Conservation (phyloP, 2,329 filamentous ascomycete species). For the Rhytidhysteron rufulum region DNA sequence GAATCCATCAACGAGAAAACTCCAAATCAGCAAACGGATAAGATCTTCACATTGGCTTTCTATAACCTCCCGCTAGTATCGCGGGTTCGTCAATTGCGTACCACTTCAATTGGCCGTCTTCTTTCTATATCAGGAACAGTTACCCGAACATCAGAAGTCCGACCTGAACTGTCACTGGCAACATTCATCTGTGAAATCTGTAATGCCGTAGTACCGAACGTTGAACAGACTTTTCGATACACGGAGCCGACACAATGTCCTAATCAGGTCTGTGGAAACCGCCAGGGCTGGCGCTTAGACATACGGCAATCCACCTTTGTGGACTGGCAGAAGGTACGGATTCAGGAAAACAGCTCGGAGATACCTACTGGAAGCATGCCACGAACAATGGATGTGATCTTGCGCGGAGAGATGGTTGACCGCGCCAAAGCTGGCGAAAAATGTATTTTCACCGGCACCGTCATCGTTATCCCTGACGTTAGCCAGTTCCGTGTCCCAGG, state of each 20-base stretch:
- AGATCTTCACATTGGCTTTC: constrained; percentile 88
- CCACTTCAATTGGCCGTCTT: constrained; percentile 85
- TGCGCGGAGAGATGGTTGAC: constrained; percentile 96
- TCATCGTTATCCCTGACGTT: constrained; percentile 96
- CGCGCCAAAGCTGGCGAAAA: constrained; percentile 96
- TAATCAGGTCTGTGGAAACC: constrained; percentile 81
- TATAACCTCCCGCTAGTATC: constrained; percentile 90
- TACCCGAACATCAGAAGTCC: constrained; percentile 92
- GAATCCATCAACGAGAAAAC: constrained; percentile 65
- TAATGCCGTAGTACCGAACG: constrained; percentile 77
- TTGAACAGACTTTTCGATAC: constrained; percentile 97
- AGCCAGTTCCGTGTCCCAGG: constrained; percentile 91
- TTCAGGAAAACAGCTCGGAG: constrained; percentile 97
- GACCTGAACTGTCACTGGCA: constrained; percentile 85
- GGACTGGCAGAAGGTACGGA: constrained; percentile 97
- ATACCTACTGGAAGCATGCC: constrained; percentile 99
- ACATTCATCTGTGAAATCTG: constrained; percentile 92
- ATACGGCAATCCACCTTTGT: constrained; percentile 96
- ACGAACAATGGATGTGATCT: constrained; percentile 92
- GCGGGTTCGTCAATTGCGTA: constrained; percentile 78
- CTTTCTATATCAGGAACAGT: constrained; percentile 96
- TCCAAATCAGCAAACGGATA: constrained; percentile 92
- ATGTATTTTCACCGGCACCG: constrained; percentile 92
- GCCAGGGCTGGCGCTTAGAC: constrained; percentile 91
- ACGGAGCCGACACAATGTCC: constrained; percentile 96